phyloP scores from a whole-genome alignment of 2,329 filamentous ascomycete genomes.

The Fusarium ramigenum region DNA sequence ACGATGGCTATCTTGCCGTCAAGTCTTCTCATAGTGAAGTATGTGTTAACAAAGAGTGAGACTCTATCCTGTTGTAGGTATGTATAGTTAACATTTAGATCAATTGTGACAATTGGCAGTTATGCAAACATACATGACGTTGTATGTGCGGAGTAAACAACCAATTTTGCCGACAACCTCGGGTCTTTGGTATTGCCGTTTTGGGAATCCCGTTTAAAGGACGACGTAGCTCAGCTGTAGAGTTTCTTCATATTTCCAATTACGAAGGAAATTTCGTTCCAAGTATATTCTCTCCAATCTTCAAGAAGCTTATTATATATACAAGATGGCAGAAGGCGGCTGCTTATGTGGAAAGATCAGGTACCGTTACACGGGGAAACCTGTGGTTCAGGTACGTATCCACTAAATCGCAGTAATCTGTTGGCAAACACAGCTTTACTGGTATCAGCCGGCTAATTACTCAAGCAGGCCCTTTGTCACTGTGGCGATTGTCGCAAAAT shows the following conservation, averaged over 20 bases:
- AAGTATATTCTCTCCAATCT: background rate
- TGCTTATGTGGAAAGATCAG: background rate
- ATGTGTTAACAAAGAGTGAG: background rate
- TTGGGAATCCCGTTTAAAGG: background rate
- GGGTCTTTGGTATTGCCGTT: background rate
- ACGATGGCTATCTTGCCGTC: background rate
- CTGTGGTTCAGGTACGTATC: background rate
- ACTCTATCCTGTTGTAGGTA: background rate
- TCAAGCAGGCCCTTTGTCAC: background rate
- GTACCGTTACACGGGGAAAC: background rate
- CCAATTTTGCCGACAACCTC: background rate
- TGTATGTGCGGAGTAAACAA: background rate
- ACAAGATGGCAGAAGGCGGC: background rate
- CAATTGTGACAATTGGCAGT: no score
- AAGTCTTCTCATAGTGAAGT: background rate
- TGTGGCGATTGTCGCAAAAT: background rate
- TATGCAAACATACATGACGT: no score
- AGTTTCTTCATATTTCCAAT: background rate
- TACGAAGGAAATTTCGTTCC: background rate
- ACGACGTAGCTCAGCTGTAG: background rate
- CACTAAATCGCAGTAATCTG: background rate
- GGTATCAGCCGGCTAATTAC: background rate
- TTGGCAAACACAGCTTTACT: background rate
- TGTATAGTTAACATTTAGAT: background rate
- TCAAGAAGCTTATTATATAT: background rate